Evolutionary conservation across 441 rosid species (phyloP).

Genomic region (Croton laevigatus): DNA sequence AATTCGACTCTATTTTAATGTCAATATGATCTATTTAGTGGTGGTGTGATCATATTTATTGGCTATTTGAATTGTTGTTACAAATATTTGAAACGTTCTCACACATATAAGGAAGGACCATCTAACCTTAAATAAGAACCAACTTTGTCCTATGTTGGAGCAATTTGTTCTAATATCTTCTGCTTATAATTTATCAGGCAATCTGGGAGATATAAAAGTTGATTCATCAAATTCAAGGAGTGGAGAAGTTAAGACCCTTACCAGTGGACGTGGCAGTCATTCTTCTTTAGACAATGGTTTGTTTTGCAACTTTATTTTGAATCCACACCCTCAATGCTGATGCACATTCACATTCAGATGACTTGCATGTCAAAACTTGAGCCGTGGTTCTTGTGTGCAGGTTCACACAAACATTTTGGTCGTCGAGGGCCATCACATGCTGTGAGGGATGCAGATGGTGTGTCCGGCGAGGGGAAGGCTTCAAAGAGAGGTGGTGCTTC

Average conservation of each 20-base stretch:
- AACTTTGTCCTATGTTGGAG: neutral
- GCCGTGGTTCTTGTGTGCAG: constrained; percentile 36
- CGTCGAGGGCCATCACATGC: constrained; percentile 42
- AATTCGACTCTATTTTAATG: neutral
- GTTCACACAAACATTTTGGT: constrained; percentile 52
- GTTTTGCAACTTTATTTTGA: constrained; percentile 19
- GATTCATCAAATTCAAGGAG: constrained; percentile 29
- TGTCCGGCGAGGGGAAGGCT: constrained; percentile 48
- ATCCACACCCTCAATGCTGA: neutral
- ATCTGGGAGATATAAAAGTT: constrained; percentile 31
- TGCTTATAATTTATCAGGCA: constrained; percentile 26
- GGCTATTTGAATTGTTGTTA: neutral
- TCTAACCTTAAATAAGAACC: neutral
- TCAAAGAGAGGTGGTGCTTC: constrained; percentile 57
- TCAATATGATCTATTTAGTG: neutral
- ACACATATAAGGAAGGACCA: neutral
- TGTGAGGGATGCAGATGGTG: constrained; percentile 49
- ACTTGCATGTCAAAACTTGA: constrained; percentile 2
- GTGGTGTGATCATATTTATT: no score
- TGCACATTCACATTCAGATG: neutral
- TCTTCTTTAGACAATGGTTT: constrained; percentile 46
- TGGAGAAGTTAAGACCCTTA: constrained; percentile 33
- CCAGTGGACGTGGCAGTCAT: constrained; percentile 33
- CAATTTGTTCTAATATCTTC: neutral
- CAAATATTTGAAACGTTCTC: neutral